Evolutionary conservation across 805 yeast species (phyloP), one percentile per base, ranked within the genome.

Genomic region (Schizosaccharomyces osmophilus): DNA sequence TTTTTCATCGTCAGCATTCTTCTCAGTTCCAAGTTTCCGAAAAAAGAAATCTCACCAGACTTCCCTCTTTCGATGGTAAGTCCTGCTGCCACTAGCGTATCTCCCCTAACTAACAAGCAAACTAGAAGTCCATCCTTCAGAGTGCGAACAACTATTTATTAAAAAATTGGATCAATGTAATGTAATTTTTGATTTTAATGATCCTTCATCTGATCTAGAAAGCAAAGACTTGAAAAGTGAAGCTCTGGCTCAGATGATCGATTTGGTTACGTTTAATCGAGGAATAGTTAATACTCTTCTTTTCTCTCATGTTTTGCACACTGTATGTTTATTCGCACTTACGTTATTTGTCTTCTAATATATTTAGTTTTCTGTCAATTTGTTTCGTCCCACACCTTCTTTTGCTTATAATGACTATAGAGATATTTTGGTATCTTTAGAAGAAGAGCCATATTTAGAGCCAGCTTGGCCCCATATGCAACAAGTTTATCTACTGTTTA

Each of bases 391-490:
- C 41, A 87, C 93, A 59, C 97, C 98, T 2, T 98, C 98, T 9
- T 36, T 36, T 0, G 97, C 97, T 0, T 95, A 89, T 45, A 93
- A 93, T 70, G 97, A 97, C 4, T 79, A 89, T 58, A 98, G 98
- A 48, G 98, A 93, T 65, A 80, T 90, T 48, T 93, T 80, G 72
- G 98, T 93, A 68, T 98, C 98, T 0, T 98, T 93, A 73, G 98
- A 93, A 73, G 98, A 93, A 74, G 98, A 93, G 73, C 97, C 97
- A 2, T 95, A 93, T 48, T 82, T 82, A 67, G 97, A 93, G 71
- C 80, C 90, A 65, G 89, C 97, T 9, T 93, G 98, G 98, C 95
- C 97, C 13, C 98, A 93, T 71, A 93, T 93, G 97, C 95, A 87
- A 72, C 79, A 88, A 55, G 95, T 89, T 41, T 93, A 93, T 74